phyloP scores from a whole-genome alignment of 371 early-diverging fungal species.

The Lichtheimia hyalospora region DNA sequence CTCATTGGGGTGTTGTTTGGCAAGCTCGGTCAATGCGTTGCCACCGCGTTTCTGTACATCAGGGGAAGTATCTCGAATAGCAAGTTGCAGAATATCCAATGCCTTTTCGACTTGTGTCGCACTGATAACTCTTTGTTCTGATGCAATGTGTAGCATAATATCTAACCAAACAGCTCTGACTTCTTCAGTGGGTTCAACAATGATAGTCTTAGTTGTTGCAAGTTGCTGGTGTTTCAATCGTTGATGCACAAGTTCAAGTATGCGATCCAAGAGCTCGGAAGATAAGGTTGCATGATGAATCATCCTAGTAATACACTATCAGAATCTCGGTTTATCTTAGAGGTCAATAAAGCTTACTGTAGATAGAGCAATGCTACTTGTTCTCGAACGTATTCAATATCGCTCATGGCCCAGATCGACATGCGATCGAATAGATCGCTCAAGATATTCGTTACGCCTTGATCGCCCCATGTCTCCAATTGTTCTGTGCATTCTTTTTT shows the following conservation, averaged over 20 bases:
- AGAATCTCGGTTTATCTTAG: too few species aligned
- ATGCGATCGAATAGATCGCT: not conserved
- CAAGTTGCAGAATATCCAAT: constrained; percentile 5
- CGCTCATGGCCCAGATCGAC: not conserved
- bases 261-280: too few species aligned
- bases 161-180: constrained; percentile 2
- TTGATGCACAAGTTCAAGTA: too few species aligned
- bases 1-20: not conserved
- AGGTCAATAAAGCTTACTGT: too few species aligned
- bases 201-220: not conserved
- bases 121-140: not conserved
- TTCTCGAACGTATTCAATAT: constrained; percentile 9
- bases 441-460: not conserved
- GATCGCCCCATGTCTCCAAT: not conserved
- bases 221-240: not conserved
- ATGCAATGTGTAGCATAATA: not conserved
- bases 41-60: constrained; percentile 1
- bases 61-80: not conserved
- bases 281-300: too few species aligned
- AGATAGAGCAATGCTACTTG: not conserved
- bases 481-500: not conserved
- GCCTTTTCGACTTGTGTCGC: not conserved
- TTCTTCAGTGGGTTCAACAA: constrained; percentile 6
- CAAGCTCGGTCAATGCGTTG: not conserved
- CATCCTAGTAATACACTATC: too few species aligned